These are phyloP conservation scores for Penicillium taxi DNA, from an alignment of 495 filamentous ascomycete genomes.

Conservation along the genomic window DNA sequence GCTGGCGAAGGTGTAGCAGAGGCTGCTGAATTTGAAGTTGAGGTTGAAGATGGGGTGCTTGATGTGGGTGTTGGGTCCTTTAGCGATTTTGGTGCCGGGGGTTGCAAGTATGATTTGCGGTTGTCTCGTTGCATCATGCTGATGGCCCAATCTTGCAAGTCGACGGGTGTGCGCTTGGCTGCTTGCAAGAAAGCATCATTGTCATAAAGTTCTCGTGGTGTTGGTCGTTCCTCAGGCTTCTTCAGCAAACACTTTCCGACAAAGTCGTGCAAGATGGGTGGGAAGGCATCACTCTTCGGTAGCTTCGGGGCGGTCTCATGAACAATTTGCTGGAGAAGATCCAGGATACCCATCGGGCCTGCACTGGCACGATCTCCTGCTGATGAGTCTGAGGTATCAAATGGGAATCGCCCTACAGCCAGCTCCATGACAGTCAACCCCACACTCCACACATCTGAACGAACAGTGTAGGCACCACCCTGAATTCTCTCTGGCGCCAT, in stretches of 20 bases:
- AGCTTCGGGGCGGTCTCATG: conserved; percentile 89
- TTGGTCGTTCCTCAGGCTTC: conserved; percentile 75
- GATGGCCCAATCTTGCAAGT: conserved; percentile 83
- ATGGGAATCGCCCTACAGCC: conserved; percentile 93
- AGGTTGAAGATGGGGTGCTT: conserved; percentile 4
- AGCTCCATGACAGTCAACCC: conserved; percentile 94
- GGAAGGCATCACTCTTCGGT: conserved; percentile 95
- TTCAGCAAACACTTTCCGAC: conserved; percentile 93
- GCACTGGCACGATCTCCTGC: conserved; percentile 60
- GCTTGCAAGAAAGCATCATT: conserved; percentile 88
- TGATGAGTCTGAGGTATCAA: conserved; percentile 68
- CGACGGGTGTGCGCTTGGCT: conserved; percentile 86
- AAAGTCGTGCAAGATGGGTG: conserved; percentile 87
- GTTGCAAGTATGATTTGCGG: conserved; percentile 80
- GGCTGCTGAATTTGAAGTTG: conserved; percentile 10
- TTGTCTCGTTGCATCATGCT: conserved; percentile 85
- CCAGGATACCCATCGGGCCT: conserved; percentile 86
- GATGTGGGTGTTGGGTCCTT: conserved; percentile 20
- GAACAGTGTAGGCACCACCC: conserved; percentile 92
- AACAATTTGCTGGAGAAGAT: conserved; percentile 94
- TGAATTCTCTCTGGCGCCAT: conserved; percentile 98
- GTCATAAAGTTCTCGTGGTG: conserved; percentile 80
- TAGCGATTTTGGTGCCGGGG: conserved; percentile 45
- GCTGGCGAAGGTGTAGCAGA: conserved; percentile 12
- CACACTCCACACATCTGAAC: conserved; percentile 98